Percentiles rank a stretch among this genome's conserved stretches.
phyloP scores from a whole-genome alignment of 2,329 filamentous ascomycete species.

The Aspergillus ochraceus region DNA sequence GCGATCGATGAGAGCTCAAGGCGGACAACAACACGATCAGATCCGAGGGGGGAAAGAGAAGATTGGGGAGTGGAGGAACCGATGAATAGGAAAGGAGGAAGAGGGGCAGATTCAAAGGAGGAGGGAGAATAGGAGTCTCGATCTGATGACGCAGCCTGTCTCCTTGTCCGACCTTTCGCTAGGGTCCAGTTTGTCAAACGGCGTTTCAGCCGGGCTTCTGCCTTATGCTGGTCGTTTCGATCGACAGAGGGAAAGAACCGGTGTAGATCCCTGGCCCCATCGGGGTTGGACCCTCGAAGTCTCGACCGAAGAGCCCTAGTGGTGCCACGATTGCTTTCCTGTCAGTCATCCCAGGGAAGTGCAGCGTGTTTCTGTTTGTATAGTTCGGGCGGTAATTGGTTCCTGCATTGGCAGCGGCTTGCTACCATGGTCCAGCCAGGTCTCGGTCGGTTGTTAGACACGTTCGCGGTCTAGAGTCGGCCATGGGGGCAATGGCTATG shows the following conservation, averaged over 20 bases:
- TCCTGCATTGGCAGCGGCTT: constrained; percentile 1
- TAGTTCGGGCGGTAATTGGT: neutral
- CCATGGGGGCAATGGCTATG: no score
- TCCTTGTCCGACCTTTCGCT: constrained; percentile 2
- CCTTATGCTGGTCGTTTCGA: constrained; percentile 12
- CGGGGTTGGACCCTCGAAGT: neutral
- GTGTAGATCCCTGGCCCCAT: constrained; percentile 3
- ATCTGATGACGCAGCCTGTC: constrained; percentile 20
- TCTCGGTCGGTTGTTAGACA: neutral
- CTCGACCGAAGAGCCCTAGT: neutral
- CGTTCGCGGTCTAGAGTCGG: neutral
- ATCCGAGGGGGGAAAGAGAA: neutral
- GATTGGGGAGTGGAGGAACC: neutral
- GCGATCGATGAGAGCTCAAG: neutral
- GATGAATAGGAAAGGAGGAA: neutral
- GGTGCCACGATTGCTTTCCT: neutral
- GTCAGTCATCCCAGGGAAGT: neutral
- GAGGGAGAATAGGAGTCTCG: constrained; percentile 8
- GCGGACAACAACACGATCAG: neutral
- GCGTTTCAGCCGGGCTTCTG: neutral
- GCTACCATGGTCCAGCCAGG: constrained; percentile 1
- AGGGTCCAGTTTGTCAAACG: neutral
- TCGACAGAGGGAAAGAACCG: neutral
- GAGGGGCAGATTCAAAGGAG: neutral
- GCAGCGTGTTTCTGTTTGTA: neutral